phyloP scores from a whole-genome alignment of 169 alveolate species.

The Eimeria acervulina region DNA sequence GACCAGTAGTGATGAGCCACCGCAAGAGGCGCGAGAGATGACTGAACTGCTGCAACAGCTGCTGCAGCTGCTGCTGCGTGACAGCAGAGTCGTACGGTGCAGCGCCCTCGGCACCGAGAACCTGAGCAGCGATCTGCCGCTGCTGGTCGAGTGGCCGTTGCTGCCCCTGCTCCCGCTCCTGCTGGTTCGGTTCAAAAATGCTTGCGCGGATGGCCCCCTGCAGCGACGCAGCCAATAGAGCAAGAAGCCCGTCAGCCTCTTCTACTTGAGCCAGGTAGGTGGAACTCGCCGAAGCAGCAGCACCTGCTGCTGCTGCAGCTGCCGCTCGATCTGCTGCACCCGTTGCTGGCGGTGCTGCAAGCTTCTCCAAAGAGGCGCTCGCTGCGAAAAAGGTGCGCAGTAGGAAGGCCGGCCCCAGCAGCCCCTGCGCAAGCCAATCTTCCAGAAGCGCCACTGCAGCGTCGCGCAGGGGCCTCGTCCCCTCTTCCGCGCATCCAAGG shows the following conservation, averaged over 20 bases:
- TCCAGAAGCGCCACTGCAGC: slow-evolving; percentile 31
- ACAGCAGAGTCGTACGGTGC: slow-evolving; percentile 3
- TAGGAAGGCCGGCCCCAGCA: slow-evolving; percentile 39
- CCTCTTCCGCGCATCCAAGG: slow-evolving; percentile 55
- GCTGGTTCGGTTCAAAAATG: slow-evolving; percentile 1
- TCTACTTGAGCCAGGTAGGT: slow-evolving; percentile 1
- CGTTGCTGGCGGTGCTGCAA: slow-evolving; percentile 40
- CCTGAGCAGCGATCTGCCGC: slow-evolving; percentile 44
- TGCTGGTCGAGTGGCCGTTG: slow-evolving; percentile 21
- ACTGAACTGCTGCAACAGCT: slow-evolving; percentile 33
- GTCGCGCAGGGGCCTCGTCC: slow-evolving; percentile 53
- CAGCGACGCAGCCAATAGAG: slow-evolving; percentile 62
- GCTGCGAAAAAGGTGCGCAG: slow-evolving; percentile 53
- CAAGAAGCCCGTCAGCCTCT: slow-evolving; percentile 43
- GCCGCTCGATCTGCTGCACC: neutral
- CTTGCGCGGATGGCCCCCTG: slow-evolving; percentile 50
- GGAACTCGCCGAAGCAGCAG: neutral
- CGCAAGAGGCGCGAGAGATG: slow-evolving; percentile 46
- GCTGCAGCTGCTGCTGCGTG: slow-evolving; percentile 60
- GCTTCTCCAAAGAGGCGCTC: slow-evolving; percentile 18
- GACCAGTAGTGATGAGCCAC: slow-evolving; percentile 46
- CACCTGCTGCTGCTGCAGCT: slow-evolving; percentile 13
- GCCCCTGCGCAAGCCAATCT: slow-evolving; percentile 21
- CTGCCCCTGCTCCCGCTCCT: slow-evolving; percentile 23
- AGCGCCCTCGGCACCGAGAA: slow-evolving; percentile 40